phyloP scores from a whole-genome alignment of 495 filamentous ascomycete species.

The Podospora bellae-mahoneyi region DNA sequence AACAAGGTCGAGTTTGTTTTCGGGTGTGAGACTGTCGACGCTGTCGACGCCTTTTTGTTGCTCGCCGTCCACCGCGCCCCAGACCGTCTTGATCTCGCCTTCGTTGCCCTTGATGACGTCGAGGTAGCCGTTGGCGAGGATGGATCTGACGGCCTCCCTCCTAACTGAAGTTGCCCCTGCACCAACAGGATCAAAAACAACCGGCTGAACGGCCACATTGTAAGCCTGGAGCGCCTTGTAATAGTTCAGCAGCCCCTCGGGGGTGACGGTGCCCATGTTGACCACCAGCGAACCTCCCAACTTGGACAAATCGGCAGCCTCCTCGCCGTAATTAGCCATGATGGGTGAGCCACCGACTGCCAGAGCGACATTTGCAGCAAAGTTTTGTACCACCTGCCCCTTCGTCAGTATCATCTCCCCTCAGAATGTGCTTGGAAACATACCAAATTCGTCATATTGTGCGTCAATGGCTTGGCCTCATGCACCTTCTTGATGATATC shows the following conservation, averaged over 20 bases:
- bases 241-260: slow-evolving; percentile 67
- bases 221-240: slow-evolving; percentile 62
- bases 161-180: slow-evolving; percentile 78
- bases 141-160: slow-evolving; percentile 62
- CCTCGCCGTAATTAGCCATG: slow-evolving; percentile 83
- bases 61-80: slow-evolving; percentile 49
- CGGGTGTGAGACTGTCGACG: slow-evolving; percentile 53
- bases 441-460: slow-evolving; percentile 91
- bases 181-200: slow-evolving; percentile 89
- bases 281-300: slow-evolving; percentile 71
- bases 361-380: slow-evolving; percentile 85
- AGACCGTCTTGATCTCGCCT: slow-evolving; percentile 76
- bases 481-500: slow-evolving; percentile 58
- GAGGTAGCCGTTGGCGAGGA: slow-evolving; percentile 74
- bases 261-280: slow-evolving; percentile 90
- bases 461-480: slow-evolving; percentile 67
- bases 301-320: slow-evolving; percentile 71
- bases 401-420: neutral
- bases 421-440: neutral
- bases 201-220: slow-evolving; percentile 67
- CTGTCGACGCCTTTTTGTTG: slow-evolving; percentile 89
- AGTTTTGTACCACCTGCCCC: slow-evolving; percentile 75
- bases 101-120: slow-evolving; percentile 95
- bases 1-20: slow-evolving; percentile 55
- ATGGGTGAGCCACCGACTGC: slow-evolving; percentile 86